Evolutionary conservation across 2,329 filamentous ascomycete genomes (phyloP), one percentile per base, ranked within the genome.

Genomic region (Aspergillus texensis): DNA sequence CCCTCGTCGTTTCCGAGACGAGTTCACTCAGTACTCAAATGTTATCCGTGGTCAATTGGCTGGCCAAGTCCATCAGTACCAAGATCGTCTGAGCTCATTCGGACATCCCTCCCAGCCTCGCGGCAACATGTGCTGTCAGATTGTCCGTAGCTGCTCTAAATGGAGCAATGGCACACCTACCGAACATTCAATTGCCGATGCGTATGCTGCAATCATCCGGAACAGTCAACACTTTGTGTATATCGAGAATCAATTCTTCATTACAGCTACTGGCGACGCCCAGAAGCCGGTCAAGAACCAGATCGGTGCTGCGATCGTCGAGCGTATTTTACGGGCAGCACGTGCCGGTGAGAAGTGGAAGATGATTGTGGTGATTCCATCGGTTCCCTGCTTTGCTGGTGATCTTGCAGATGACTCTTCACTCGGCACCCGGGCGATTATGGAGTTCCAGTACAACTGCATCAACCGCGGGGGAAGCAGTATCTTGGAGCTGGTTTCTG

Each of bases 211-310:
- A 62, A 81, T 96, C 46, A 98, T 98, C 71, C 84, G 89, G 57
- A 92, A 92, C 62, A 95, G 95, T 0, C 82, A 97, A 78, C 94
- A 98, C 75, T 98, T 89, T 69, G 88, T 99, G 14, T 99, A 98
- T 79, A 97, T 99, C 62, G 95, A 99, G 77, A 98, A 99, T 72
- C 95, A 99, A 75, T 98, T 98, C 82, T 99, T 98, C 83, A 98
- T 96, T 74, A 96, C 93, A 0, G 92, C 95, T 0, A 98, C 95
- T 0, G 92, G 93, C 10, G 89, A 95, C 21, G 80, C 96, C 19
- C 94, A 97, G 76, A 82, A 85, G 4, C 94, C 94, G 0, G 88
- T 99, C 26, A 89, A 93, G 77, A 99, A 99, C 75, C 91, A 89
- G 57, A 92, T 99, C 55, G 95, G 95, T n/a, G 85, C 85, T 32